A percentile compares a stretch with the other conserved stretches of the same genome.
Evolutionary conservation across 2,329 filamentous ascomycete species (phyloP).

Genomic region (Zymoseptoria crescenta): DNA sequence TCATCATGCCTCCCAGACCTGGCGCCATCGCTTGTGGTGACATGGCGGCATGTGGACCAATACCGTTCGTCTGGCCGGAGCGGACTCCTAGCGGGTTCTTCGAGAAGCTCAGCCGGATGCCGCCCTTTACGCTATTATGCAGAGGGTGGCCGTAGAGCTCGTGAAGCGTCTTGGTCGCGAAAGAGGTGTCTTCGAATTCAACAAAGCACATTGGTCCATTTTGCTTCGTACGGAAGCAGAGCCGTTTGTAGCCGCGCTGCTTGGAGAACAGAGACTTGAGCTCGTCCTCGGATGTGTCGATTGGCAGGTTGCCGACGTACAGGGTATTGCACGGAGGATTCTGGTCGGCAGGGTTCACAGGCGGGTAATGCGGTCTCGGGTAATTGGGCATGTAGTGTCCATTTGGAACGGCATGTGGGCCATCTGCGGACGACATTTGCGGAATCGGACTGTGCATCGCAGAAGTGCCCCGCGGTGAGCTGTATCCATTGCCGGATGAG

Average conservation of each 20-base stretch:
- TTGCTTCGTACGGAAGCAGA: conserved; percentile 89
- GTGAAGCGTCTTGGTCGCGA: conserved; percentile 82
- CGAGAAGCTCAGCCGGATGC: conserved; percentile 91
- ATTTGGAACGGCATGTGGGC: conserved; percentile 42
- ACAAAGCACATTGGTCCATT: conserved; percentile 99
- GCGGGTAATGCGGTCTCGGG: conserved; percentile 63
- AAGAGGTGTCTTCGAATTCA: conserved; percentile 89
- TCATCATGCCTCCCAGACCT: conserved; percentile 52
- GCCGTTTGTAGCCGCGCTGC: conserved; percentile 86
- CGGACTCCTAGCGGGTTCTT: conserved; percentile 95
- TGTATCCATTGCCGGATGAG: conserved; percentile 48
- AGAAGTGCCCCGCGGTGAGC: conserved; percentile 40
- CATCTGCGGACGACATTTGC: conserved; percentile 19
- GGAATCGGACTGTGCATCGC: conserved; percentile 45
- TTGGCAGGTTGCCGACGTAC: conserved; percentile 92
- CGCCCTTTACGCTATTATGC: conserved; percentile 88
- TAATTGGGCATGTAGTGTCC: conserved; percentile 53
- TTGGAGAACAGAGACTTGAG: conserved; percentile 89
- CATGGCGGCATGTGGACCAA: conserved; percentile 44
- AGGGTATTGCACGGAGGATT: conserved; percentile 97
- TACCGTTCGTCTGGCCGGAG: conserved; percentile 57
- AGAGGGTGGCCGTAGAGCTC: conserved; percentile 81
- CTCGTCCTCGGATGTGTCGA: conserved; percentile 90
- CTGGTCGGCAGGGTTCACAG: conserved; percentile 88
- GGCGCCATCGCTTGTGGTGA: conserved; percentile 46